These are phyloP conservation scores for Nakazawaea wickerhamii DNA, from an alignment of 805 yeast species.

Conservation along the genomic window DNA sequence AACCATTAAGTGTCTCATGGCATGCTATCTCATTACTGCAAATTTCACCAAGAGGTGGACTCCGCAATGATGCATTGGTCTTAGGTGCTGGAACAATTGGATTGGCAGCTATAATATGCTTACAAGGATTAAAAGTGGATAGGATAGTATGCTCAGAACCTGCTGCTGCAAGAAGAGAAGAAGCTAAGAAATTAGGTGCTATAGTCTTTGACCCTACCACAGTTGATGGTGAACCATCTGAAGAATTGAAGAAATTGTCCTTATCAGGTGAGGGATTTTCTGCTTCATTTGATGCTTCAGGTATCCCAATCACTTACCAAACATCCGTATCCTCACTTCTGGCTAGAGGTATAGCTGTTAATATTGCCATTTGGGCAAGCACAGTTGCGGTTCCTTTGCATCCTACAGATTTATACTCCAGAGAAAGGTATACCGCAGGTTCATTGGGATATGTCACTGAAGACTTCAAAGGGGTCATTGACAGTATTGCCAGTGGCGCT, in stretches of 20 bases:
- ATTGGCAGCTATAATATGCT: conserved; percentile 48
- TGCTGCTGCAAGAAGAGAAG: conserved; percentile 54
- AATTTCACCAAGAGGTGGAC: conserved; percentile 16
- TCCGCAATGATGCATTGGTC: conserved; percentile 41
- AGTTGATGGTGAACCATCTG: conserved; percentile 30
- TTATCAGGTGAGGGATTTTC: conserved; percentile 42
- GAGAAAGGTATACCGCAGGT: conserved; percentile 52
- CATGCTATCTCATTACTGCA: conserved; percentile 35
- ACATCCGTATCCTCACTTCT: conserved; percentile 45
- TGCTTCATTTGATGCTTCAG: conserved; percentile 50
- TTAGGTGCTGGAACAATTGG: conserved; percentile 65
- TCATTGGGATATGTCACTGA: conserved; percentile 54
- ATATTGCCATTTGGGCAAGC: conserved; percentile 59
- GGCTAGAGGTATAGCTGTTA: conserved; percentile 53
- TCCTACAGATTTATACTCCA: conserved; percentile 51
- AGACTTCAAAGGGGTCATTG: conserved; percentile 54
- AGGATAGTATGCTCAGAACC: conserved; percentile 57
- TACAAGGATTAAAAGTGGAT: conserved; percentile 43
- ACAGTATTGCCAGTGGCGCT: conserved; percentile 41
- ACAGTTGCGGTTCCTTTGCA: conserved; percentile 39
- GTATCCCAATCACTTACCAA: conserved; percentile 46
- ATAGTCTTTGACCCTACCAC: conserved; percentile 43
- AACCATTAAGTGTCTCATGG: conserved; percentile 57
- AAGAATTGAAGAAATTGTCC: conserved; percentile 31
- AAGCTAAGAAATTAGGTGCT: conserved; percentile 47